Conservation (phyloP, 495 filamentous ascomycete genomes). For the Copromyces sp. region DNA sequence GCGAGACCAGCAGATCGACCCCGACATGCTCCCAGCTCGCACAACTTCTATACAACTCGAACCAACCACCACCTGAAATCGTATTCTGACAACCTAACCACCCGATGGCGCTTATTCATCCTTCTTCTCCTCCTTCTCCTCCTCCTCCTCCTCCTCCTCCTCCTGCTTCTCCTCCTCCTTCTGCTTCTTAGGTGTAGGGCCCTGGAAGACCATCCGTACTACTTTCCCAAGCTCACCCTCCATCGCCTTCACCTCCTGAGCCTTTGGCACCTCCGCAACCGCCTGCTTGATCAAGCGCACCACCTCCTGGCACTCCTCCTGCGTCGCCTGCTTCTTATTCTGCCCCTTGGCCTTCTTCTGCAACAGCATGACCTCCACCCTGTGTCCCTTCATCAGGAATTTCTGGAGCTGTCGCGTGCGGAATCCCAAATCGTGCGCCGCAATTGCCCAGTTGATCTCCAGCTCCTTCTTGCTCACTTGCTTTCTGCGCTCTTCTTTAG, state of each 20-base stretch:
- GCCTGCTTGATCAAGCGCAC: constrained; percentile 21
- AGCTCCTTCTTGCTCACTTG: constrained; percentile 48
- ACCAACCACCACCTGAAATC: not conserved
- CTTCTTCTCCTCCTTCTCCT: not conserved
- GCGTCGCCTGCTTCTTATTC: constrained; percentile 17
- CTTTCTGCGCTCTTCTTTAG: constrained; percentile 17
- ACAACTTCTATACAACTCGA: too few relatives aligned
- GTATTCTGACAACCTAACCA: not conserved
- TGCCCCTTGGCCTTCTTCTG: constrained; percentile 21
- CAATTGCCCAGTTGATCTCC: constrained; percentile 80
- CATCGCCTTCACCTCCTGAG: constrained; percentile 27
- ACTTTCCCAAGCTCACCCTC: constrained; percentile 27
- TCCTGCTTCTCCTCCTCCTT: not conserved
- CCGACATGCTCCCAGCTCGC: not conserved
- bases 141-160: constrained; percentile 2
- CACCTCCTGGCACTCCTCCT: constrained; percentile 27
- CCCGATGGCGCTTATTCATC: not conserved
- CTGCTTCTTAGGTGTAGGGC: constrained; percentile 10
- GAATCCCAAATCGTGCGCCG: constrained; percentile 52
- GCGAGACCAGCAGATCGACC: not conserved
- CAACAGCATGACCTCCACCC: constrained; percentile 52
- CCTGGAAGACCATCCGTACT: constrained; percentile 29
- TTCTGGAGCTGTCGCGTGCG: constrained; percentile 46
- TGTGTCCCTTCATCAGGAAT: constrained; percentile 54
- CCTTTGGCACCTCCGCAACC: constrained; percentile 21